A percentile compares a stretch with the other conserved stretches of the same genome.
Conservation (phyloP, 2,329 filamentous ascomycete genomes). For the Arthroderma sp. region DNA sequence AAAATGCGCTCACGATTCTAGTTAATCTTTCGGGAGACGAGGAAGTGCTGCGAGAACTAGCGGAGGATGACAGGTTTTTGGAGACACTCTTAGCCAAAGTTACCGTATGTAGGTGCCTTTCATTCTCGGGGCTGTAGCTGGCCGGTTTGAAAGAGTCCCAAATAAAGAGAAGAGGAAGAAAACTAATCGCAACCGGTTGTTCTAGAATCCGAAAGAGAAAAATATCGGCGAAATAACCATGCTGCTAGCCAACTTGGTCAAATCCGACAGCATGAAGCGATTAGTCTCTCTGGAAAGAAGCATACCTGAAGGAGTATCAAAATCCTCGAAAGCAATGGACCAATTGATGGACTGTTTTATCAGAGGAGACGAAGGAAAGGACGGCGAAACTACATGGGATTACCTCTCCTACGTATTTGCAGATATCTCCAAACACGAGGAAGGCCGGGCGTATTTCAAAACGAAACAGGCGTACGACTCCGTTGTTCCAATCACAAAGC, state of each 20-base stretch:
- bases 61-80: slow-evolving; percentile 68
- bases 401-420: slow-evolving; percentile 92
- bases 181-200: neutral
- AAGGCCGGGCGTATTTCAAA: slow-evolving; percentile 63
- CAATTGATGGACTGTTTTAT: slow-evolving; percentile 94
- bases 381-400: slow-evolving; percentile 49
- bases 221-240: slow-evolving; percentile 79
- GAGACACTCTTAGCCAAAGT: slow-evolving; percentile 59
- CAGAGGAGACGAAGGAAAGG: slow-evolving; percentile 64
- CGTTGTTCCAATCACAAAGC: slow-evolving; percentile 79
- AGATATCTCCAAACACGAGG: slow-evolving; percentile 70
- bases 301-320: slow-evolving; percentile 55
- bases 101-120: slow-evolving; percentile 50
- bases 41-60: slow-evolving; percentile 60
- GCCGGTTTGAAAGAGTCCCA: too few relatives aligned
- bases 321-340: slow-evolving; percentile 63
- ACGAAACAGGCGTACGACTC: slow-evolving; percentile 61
- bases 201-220: slow-evolving; percentile 46
- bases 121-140: neutral
- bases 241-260: slow-evolving; percentile 84
- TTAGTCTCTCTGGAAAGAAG: slow-evolving; percentile 56
- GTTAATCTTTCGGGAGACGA: slow-evolving; percentile 80
- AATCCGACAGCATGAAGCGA: slow-evolving; percentile 58
- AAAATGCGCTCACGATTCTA: slow-evolving; percentile 63
- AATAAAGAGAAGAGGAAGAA: too few relatives aligned